phyloP scores from a whole-genome alignment of 495 filamentous ascomycete species.

The Xeromyces bisporus region DNA sequence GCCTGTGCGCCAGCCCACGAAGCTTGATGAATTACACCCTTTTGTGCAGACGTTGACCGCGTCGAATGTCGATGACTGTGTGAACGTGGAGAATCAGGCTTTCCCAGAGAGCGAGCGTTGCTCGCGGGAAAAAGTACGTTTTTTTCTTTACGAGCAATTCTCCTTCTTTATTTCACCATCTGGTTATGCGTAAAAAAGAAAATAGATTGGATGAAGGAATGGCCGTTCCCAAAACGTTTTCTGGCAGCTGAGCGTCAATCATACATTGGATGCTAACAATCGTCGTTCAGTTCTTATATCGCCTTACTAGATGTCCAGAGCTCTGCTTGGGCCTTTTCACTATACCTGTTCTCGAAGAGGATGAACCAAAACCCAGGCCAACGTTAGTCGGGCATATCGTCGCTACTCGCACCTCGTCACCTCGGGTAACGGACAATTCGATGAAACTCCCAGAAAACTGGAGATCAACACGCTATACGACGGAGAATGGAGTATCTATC shows the following conservation, averaged over 20 bases:
- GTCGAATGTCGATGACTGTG: conserved; percentile 60
- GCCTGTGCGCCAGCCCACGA: conserved; percentile 23
- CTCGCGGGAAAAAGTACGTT: conserved; percentile 62
- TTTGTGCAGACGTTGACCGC: conserved; percentile 54
- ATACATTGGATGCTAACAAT: too few relatives aligned
- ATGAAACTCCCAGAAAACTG: conserved; percentile 61
- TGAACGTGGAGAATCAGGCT: conserved; percentile 57
- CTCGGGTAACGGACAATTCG: conserved; percentile 51
- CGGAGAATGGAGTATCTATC: conserved; percentile 18
- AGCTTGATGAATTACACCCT: conserved; percentile 41
- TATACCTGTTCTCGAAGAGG: conserved; percentile 27
- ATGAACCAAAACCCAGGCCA: conserved; percentile 27
- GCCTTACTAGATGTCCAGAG: conserved; percentile 61
- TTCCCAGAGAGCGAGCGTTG: conserved; percentile 60
- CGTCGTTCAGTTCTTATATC: conserved; percentile 73
- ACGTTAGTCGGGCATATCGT: conserved; percentile 70
- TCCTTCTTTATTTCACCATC: neutral
- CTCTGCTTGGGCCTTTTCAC: conserved; percentile 69
- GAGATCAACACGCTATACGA: conserved; percentile 25
- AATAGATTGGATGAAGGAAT: too few relatives aligned
- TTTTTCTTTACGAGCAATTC: conserved; percentile 2
- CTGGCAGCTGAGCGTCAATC: too few relatives aligned
- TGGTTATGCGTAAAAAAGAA: too few relatives aligned
- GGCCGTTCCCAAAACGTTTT: too few relatives aligned
- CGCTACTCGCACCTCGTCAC: conserved; percentile 45